Evolutionary conservation across 306 rosid species (phyloP).

Genomic region (Fagus sylvatica): DNA sequence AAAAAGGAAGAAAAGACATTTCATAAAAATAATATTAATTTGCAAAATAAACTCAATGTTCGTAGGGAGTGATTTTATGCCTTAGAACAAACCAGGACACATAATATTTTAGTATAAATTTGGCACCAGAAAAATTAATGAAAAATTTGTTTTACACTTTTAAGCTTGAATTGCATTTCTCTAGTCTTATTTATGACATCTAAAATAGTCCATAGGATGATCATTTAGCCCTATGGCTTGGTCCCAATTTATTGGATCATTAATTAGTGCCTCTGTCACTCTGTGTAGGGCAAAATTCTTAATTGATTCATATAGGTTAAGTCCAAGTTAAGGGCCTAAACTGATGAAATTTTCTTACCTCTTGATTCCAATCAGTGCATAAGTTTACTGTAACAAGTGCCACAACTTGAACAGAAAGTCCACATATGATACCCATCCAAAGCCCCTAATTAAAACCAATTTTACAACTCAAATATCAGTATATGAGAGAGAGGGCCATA

Average conservation of each 20-base stretch:
- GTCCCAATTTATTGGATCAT: not conserved
- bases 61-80: not conserved
- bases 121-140: not conserved
- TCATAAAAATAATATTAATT: not conserved
- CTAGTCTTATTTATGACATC: too few relatives aligned
- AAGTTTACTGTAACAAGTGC: constrained; percentile 38
- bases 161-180: not conserved
- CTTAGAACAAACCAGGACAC: too few relatives aligned
- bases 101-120: not conserved
- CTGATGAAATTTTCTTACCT: constrained; percentile 26
- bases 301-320: not conserved
- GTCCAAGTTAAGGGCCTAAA: not conserved
- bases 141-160: not conserved
- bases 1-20: constrained; percentile 16
- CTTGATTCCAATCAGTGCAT: constrained; percentile 47
- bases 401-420: constrained; percentile 50
- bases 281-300: not conserved
- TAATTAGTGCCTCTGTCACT: not conserved
- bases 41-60: not conserved
- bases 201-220: too few relatives aligned
- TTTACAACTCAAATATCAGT: not conserved
- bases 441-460: constrained; percentile 42
- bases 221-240: too few relatives aligned
- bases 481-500: not conserved
- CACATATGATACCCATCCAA: constrained; percentile 70